A percentile compares a stretch with the other conserved stretches of the same genome.
Conservation (phyloP, 768 basidiomycete genomes). For the Xerocomus spinulosus region DNA sequence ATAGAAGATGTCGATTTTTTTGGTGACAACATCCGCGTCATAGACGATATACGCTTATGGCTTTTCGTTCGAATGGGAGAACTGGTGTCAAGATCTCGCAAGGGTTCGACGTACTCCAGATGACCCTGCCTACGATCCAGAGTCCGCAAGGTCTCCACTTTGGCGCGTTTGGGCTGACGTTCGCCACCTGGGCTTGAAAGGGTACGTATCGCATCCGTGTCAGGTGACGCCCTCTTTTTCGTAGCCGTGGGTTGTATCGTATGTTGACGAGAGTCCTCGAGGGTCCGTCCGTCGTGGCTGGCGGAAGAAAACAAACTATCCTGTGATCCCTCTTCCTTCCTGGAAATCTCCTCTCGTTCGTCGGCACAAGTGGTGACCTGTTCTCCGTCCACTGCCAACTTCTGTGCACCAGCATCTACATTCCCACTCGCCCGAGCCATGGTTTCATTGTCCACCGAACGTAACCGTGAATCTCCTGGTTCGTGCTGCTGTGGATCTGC, state of each 20-base stretch:
- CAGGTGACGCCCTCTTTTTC: constrained; percentile 32
- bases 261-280: not conserved
- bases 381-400: not conserved
- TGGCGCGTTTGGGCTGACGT: constrained; percentile 25
- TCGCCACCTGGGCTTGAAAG: constrained; percentile 11
- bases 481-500: not conserved
- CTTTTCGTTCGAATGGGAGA: constrained; percentile 1
- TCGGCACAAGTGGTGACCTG: not conserved
- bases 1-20: constrained; percentile 4
- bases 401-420: not conserved
- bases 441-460: not conserved
- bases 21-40: constrained; percentile 17
- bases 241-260: constrained; percentile 3
- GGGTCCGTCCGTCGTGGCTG: not conserved
- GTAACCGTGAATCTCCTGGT: not conserved
- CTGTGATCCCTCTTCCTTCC: constrained; percentile 22
- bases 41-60: constrained; percentile 20
- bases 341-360: constrained; percentile 3
- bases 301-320: constrained; percentile 37
- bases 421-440: not conserved
- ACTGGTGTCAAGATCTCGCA: constrained; percentile 16
- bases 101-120: constrained; percentile 17
- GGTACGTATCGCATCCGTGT: constrained; percentile 12
- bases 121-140: constrained; percentile 10
- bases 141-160: constrained; percentile 17